A percentile compares a stretch with the other conserved stretches of the same genome.
phyloP scores from a whole-genome alignment of 2,329 filamentous ascomycete species.

The Colletotrichum filicis region DNA sequence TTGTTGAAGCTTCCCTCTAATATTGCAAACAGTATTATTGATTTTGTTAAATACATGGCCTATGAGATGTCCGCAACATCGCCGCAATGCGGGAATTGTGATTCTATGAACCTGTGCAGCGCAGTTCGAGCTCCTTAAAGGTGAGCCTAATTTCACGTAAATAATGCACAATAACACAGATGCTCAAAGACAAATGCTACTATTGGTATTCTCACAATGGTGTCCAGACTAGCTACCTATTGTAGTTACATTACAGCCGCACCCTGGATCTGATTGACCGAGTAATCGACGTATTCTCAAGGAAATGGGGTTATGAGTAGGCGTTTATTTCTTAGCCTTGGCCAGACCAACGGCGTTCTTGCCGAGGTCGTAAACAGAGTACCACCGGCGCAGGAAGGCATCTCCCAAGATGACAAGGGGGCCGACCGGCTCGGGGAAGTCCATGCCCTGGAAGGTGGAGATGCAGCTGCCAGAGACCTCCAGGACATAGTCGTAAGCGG shows the following conservation, averaged over 20 bases:
- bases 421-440: constrained; percentile 86
- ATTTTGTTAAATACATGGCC: background rate
- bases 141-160: background rate
- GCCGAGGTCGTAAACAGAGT: constrained; percentile 96
- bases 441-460: constrained; percentile 97
- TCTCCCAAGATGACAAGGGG: constrained; percentile 96
- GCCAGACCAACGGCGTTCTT: constrained; percentile 90
- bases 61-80: background rate
- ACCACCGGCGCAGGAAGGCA: constrained; percentile 85
- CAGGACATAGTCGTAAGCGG: constrained; percentile 91
- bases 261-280: background rate
- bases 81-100: background rate
- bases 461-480: constrained; percentile 97
- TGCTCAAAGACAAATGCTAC: constrained; percentile 6
- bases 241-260: constrained; percentile 31
- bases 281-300: constrained; percentile 16
- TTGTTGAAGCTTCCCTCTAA: background rate
- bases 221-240: constrained; percentile 32
- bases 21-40: too few species aligned
- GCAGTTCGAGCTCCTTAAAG: background rate
- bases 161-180: too few species aligned
- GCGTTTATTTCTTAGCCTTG: constrained; percentile 71
- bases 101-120: too few species aligned
- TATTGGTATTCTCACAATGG: constrained; percentile 33
- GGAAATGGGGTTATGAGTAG: constrained; percentile 9